Evolutionary conservation across 352 stramenopile species (phyloP).

Genomic region (Halophytophthora polymorphica): DNA sequence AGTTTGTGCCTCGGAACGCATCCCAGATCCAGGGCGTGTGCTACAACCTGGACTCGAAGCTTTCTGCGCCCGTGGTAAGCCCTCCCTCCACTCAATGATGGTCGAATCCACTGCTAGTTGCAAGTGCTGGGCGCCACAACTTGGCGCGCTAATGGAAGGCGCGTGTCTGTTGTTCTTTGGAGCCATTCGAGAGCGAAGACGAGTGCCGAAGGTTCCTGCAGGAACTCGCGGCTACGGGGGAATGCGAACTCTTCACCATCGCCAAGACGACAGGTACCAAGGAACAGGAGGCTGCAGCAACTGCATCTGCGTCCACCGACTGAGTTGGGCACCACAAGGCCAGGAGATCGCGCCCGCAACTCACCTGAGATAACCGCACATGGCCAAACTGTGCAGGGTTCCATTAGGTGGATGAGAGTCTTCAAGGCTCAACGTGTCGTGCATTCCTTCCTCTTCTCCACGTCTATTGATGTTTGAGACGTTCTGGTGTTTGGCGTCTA

Average conservation of each 20-base stretch:
- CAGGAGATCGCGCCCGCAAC: no score
- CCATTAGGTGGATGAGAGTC: no score
- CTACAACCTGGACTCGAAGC: conserved; percentile 81
- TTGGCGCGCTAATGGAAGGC: not conserved
- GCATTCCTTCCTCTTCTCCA: no score
- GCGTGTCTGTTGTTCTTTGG: not conserved
- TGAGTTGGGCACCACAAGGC: no score
- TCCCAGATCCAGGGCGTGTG: conserved; percentile 45
- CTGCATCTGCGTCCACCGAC: no score
- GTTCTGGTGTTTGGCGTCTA: not conserved
- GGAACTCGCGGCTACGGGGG: conserved; percentile 60
- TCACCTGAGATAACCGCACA: no score
- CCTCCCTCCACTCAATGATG: no score
- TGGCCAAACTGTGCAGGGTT: no score
- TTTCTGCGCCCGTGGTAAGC: conserved; percentile 44
- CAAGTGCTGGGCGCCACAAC: no score
- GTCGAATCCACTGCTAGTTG: no score
- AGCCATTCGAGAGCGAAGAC: conserved; percentile 50
- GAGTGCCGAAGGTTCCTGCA: conserved; percentile 56
- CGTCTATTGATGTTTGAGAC: no score
- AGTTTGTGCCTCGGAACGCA: not conserved
- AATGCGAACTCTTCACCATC: conserved; percentile 71
- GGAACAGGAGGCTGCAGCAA: not conserved
- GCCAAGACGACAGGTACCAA: conserved; percentile 6
- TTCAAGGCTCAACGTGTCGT: no score